A percentile compares a stretch with the other conserved stretches of the same genome.
These are phyloP conservation scores for Clonostachys chloroleuca DNA, from an alignment of 2,329 filamentous ascomycete genomes.

Conservation along the genomic window DNA sequence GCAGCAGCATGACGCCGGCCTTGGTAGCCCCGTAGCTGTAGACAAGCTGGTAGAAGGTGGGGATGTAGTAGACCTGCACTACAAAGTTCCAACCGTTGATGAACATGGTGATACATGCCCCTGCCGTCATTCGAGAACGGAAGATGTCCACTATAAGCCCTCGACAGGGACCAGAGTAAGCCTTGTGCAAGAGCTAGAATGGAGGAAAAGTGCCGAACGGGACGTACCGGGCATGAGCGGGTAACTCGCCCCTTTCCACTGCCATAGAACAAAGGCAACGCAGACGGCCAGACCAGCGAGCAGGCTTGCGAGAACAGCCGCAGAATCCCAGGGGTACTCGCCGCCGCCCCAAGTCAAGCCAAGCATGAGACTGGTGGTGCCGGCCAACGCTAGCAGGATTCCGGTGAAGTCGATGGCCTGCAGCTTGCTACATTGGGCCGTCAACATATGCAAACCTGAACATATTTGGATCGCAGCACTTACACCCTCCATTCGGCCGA, in stretches of 20 bases:
- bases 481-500: slow-evolving; percentile 43
- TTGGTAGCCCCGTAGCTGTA: slow-evolving; percentile 36
- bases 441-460: neutral
- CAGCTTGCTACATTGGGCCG: slow-evolving; percentile 28
- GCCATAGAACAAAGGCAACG: slow-evolving; percentile 36
- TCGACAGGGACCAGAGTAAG: slow-evolving; percentile 1
- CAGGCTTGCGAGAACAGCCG: slow-evolving; percentile 39
- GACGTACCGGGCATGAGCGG: slow-evolving; percentile 39
- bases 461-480: slow-evolving; percentile 5
- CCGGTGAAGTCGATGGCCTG: slow-evolving; percentile 46
- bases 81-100: slow-evolving; percentile 57
- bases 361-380: slow-evolving; percentile 45
- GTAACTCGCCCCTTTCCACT: slow-evolving; percentile 41
- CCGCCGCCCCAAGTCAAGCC: slow-evolving; percentile 48
- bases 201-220: neutral
- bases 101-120: slow-evolving; percentile 50
- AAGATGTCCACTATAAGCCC: slow-evolving; percentile 42
- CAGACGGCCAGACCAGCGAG: slow-evolving; percentile 34
- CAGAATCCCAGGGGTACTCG: slow-evolving; percentile 39
- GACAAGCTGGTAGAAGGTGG: slow-evolving; percentile 39
- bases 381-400: slow-evolving; percentile 36
- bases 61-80: slow-evolving; percentile 47
- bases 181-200: neutral
- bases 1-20: slow-evolving; percentile 34
- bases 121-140: slow-evolving; percentile 45